Evolutionary conservation across 331 rosid species (phyloP).

Genomic region (Malus hybrid): DNA sequence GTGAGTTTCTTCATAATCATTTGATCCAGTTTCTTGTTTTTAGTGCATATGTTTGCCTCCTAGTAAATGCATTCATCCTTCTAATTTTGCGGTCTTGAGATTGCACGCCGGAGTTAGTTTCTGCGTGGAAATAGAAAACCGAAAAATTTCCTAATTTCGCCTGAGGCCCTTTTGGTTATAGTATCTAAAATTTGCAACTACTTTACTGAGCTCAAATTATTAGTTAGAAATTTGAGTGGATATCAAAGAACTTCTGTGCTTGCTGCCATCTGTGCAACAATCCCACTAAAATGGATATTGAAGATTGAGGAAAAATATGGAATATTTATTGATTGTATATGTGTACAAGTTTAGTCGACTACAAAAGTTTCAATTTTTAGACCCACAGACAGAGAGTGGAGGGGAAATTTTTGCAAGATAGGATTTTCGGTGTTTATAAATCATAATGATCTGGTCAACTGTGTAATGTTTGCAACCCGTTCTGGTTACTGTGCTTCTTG

Average conservation of each 20-base stretch:
- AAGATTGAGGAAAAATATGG: not conserved
- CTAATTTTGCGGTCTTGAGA: not conserved
- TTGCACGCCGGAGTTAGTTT: not conserved
- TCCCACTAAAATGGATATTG: not conserved
- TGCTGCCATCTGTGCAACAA: not conserved
- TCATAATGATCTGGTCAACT: not conserved
- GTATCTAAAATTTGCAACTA: not conserved
- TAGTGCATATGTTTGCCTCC: not conserved
- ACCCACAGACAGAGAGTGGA: not conserved
- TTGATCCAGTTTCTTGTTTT: not conserved
- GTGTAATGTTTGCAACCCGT: not conserved
- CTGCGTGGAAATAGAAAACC: not conserved
- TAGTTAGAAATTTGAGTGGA: not conserved
- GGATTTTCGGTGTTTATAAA: not conserved
- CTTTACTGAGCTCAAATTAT: not conserved
- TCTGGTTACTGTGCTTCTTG: not conserved
- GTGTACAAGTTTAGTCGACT: not conserved
- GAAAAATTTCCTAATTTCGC: not conserved
- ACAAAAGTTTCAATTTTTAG: not conserved
- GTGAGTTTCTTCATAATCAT: slow-evolving; percentile 33
- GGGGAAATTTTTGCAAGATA: not conserved
- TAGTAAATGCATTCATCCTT: not conserved
- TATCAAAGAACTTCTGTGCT: not conserved
- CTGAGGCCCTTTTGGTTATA: not conserved
- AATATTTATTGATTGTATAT: not conserved